phyloP scores from a whole-genome alignment of 23 red algal genomes.

The Pyropia yezoensis region DNA sequence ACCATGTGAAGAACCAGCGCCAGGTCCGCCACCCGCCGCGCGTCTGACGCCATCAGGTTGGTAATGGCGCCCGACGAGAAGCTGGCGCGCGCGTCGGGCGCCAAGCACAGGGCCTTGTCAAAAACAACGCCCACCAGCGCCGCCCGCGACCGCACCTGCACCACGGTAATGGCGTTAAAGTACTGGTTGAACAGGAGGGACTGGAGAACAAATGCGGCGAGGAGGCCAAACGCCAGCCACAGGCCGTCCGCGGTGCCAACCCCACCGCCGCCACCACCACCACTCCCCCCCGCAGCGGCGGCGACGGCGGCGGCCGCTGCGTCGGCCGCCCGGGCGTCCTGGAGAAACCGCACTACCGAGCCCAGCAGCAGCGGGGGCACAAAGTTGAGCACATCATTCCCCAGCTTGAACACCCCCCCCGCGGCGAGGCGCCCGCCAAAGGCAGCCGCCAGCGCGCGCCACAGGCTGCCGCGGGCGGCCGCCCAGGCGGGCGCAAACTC shows the following conservation, averaged over 20 bases:
- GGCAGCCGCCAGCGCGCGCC: slow-evolving; percentile 26
- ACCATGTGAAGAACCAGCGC: slow-evolving; percentile 45
- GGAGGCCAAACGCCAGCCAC: slow-evolving; percentile 28
- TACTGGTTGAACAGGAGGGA: slow-evolving; percentile 61
- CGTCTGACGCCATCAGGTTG: slow-evolving; percentile 73
- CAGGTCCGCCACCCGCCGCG: slow-evolving; percentile 43
- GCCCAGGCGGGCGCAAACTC: slow-evolving; percentile 11
- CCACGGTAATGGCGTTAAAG: slow-evolving; percentile 38
- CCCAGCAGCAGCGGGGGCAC: slow-evolving; percentile 50
- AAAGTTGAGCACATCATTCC: slow-evolving; percentile 49
- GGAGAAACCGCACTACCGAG: slow-evolving; percentile 45
- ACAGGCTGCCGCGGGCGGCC: slow-evolving; percentile 11
- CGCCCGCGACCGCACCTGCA: slow-evolving; percentile 22
- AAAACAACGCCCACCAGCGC: slow-evolving; percentile 40
- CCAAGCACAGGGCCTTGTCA: slow-evolving; percentile 52
- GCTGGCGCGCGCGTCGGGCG: slow-evolving; percentile 27
- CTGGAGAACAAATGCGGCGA: slow-evolving; percentile 31
- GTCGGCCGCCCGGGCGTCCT: slow-evolving; percentile 10
- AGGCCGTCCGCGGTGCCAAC: slow-evolving; percentile 1
- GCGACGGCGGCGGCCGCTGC: too few relatives aligned
- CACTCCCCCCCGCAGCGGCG: too few relatives aligned
- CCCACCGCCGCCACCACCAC: not conserved
- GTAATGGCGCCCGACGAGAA: slow-evolving; percentile 65
- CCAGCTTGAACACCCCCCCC: slow-evolving; percentile 43
- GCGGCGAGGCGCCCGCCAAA: slow-evolving; percentile 39